phyloP scores from a whole-genome alignment of 2,329 filamentous ascomycete species.

The Hymenoscyphus albidus region DNA sequence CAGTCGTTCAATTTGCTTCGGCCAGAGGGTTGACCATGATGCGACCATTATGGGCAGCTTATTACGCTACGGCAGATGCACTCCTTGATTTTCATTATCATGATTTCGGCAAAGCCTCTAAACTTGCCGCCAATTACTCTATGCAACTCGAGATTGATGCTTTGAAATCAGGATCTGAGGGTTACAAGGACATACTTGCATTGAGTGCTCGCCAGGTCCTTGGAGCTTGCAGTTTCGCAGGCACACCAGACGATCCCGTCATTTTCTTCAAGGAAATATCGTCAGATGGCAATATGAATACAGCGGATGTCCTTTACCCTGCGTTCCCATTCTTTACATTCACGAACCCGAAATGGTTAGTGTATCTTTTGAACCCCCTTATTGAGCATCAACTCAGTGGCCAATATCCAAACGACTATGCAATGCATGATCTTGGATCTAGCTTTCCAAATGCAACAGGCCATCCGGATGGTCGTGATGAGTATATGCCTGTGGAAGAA shows the following conservation, averaged over 20 bases:
- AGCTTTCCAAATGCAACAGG: slow-evolving; percentile 76
- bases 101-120: slow-evolving; percentile 62
- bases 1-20: slow-evolving; percentile 74
- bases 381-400: slow-evolving; percentile 79
- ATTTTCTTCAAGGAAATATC: slow-evolving; percentile 84
- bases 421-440: slow-evolving; percentile 71
- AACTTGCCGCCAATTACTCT: slow-evolving; percentile 70
- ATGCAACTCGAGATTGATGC: slow-evolving; percentile 67
- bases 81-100: slow-evolving; percentile 72
- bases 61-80: slow-evolving; percentile 60
- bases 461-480: slow-evolving; percentile 59
- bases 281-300: slow-evolving; percentile 80
- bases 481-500: slow-evolving; percentile 66
- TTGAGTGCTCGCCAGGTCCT: slow-evolving; percentile 76
- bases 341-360: slow-evolving; percentile 76
- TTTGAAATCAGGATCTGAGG: slow-evolving; percentile 66
- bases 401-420: slow-evolving; percentile 79
- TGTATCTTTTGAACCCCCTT: slow-evolving; percentile 73
- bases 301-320: slow-evolving; percentile 83
- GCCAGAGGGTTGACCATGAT: slow-evolving; percentile 72
- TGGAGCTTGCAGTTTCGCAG: slow-evolving; percentile 72
- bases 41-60: slow-evolving; percentile 75
- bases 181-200: slow-evolving; percentile 74
- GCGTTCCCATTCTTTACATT: slow-evolving; percentile 84
- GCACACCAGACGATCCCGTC: slow-evolving; percentile 67